phyloP scores from a whole-genome alignment of 495 filamentous ascomycete species.

The Hypoxylon cercidicola region DNA sequence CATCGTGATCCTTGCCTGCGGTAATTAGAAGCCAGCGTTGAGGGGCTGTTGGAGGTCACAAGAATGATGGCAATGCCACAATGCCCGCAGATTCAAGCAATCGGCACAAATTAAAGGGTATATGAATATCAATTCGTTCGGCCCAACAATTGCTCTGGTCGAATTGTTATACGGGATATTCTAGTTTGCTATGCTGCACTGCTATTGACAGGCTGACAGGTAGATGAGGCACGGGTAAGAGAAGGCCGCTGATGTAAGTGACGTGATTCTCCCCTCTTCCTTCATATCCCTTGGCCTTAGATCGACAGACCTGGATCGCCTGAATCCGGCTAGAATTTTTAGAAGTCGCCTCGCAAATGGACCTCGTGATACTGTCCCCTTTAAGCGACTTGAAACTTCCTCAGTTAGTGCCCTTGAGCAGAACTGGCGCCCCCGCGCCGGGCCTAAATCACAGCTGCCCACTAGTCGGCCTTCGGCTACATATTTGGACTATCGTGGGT shows the following conservation, averaged over 20 bases:
- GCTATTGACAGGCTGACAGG: constrained; percentile 3
- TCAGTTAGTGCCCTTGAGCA: constrained; percentile 17
- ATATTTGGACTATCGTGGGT: constrained; percentile 10
- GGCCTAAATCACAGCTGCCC: constrained; percentile 21
- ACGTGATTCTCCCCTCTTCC: constrained; percentile 7
- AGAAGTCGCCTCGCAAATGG: constrained; percentile 30
- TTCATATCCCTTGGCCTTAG: background rate
- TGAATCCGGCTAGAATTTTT: constrained; percentile 38
- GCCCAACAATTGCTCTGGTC: constrained; percentile 24
- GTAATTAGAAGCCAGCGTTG: constrained; percentile 27
- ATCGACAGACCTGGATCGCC: constrained; percentile 29
- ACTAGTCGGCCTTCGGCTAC: constrained; percentile 19
- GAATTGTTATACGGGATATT: constrained; percentile 32
- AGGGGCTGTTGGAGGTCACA: constrained; percentile 26
- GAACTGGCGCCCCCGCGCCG: constrained; percentile 35
- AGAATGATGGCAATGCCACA: constrained; percentile 37
- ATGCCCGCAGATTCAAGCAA: constrained; percentile 26
- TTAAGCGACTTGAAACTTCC: constrained; percentile 37
- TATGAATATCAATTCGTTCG: constrained; percentile 26
- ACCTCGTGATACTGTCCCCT: constrained; percentile 38
- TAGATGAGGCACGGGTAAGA: background rate
- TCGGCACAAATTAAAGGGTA: constrained; percentile 16
- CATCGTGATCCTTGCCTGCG: constrained; percentile 39
- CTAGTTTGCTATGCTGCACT: constrained; percentile 18
- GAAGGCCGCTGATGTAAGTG: constrained; percentile 10